Evolutionary conservation across 192 early-diverging fungal genomes (phyloP).

Genomic region (Coemansia sp.): DNA sequence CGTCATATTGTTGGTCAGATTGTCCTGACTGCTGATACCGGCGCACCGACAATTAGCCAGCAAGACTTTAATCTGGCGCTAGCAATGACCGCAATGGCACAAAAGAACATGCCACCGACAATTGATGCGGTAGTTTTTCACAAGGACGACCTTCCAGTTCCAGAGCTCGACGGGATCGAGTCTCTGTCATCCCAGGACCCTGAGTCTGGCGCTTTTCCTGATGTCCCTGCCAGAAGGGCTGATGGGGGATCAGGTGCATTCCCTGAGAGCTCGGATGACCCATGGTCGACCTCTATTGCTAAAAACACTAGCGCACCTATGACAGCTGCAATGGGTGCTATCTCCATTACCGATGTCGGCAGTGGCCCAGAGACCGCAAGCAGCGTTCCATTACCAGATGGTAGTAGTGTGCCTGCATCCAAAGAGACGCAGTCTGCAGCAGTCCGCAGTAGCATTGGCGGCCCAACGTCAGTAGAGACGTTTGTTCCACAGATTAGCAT

Average conservation of each 20-base stretch:
- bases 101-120: slow-evolving; percentile 78
- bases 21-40: slow-evolving; percentile 35
- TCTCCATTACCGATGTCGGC: slow-evolving; percentile 13
- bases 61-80: slow-evolving; percentile 69
- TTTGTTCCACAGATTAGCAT: slow-evolving; percentile 41
- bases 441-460: slow-evolving; percentile 6
- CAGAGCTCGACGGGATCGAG: slow-evolving; percentile 60
- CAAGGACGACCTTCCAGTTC: slow-evolving; percentile 63
- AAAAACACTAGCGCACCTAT: slow-evolving; percentile 11
- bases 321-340: slow-evolving; percentile 22
- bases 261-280: slow-evolving; percentile 53
- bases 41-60: slow-evolving; percentile 38
- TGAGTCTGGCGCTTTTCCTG: background rate
- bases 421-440: slow-evolving; percentile 34
- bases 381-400: slow-evolving; percentile 21
- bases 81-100: slow-evolving; percentile 67
- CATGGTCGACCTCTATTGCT: slow-evolving; percentile 50
- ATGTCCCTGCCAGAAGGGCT: slow-evolving; percentile 1
- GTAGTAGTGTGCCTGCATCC: slow-evolving; percentile 16
- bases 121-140: slow-evolving; percentile 64
- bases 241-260: slow-evolving; percentile 19
- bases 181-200: slow-evolving; percentile 21
- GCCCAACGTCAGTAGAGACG: background rate
- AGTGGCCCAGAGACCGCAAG: slow-evolving; percentile 2
- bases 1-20: slow-evolving; percentile 40